Evolutionary conservation across 2,329 filamentous ascomycete species (phyloP).

Genomic region (Rutstroemia sp.): DNA sequence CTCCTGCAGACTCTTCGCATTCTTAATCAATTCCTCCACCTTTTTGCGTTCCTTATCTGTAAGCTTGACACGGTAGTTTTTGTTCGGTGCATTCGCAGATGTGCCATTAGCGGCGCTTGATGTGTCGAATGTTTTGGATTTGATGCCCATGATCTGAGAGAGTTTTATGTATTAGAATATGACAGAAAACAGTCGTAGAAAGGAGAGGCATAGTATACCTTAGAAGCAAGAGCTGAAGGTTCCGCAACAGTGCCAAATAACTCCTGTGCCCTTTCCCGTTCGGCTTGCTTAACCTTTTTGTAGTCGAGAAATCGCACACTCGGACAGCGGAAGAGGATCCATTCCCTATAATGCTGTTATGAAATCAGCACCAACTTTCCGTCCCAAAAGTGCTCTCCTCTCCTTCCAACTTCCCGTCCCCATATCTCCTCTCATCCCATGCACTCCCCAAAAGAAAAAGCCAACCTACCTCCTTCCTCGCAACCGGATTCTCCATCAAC

Average conservation of each 20-base stretch:
- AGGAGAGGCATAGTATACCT: slow-evolving; percentile 38
- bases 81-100: slow-evolving; percentile 41
- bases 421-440: neutral
- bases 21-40: slow-evolving; percentile 79
- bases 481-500: slow-evolving; percentile 80
- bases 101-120: slow-evolving; percentile 36
- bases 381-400: neutral
- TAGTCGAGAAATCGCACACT: slow-evolving; percentile 87
- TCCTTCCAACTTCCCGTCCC: neutral
- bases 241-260: slow-evolving; percentile 75
- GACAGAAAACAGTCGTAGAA: neutral
- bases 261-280: slow-evolving; percentile 67
- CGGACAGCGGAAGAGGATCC: slow-evolving; percentile 82
- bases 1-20: slow-evolving; percentile 82
- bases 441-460: neutral
- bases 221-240: slow-evolving; percentile 72
- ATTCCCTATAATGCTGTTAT: slow-evolving; percentile 78
- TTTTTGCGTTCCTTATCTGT: slow-evolving; percentile 83
- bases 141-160: slow-evolving; percentile 72
- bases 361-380: slow-evolving; percentile 9
- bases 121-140: slow-evolving; percentile 65
- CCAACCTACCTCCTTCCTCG: slow-evolving; percentile 75
- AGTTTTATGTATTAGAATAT: neutral
- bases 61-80: slow-evolving; percentile 71
- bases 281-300: slow-evolving; percentile 79